Evolutionary conservation across 2,329 filamentous ascomycete species (phyloP).

Genomic region (Pseudopithomyces chartarum): DNA sequence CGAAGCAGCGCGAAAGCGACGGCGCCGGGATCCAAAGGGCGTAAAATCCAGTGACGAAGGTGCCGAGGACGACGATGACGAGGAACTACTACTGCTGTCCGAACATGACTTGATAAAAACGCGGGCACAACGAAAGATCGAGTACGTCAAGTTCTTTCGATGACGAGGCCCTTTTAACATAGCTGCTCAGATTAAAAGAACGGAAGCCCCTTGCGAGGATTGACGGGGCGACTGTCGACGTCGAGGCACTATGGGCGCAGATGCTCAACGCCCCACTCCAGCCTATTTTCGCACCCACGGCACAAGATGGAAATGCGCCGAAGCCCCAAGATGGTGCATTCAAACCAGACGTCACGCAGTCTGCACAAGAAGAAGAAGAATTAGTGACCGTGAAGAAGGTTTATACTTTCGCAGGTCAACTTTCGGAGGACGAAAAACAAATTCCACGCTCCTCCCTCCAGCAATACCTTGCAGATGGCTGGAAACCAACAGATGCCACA

Average conservation of each 20-base stretch:
- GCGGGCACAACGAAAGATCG: constrained; percentile 68
- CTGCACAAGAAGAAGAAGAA: constrained; percentile 40
- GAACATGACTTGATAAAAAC: constrained; percentile 71
- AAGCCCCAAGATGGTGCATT: constrained; percentile 14
- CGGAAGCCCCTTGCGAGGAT: constrained; percentile 57
- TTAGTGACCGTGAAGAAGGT: constrained; percentile 71
- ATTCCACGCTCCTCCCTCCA: constrained; percentile 53
- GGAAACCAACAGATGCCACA: constrained; percentile 28
- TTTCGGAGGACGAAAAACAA: constrained; percentile 73
- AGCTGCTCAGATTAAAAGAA: constrained; percentile 60
- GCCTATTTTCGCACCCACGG: constrained; percentile 25
- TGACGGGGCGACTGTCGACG: constrained; percentile 70
- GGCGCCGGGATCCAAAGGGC: constrained; percentile 46
- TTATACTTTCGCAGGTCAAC: constrained; percentile 76
- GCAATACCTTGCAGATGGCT: constrained; percentile 35
- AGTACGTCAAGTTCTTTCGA: constrained; percentile 50
- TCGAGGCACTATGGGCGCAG: constrained; percentile 71
- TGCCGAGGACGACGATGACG: constrained; percentile 6
- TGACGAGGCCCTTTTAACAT: constrained; percentile 5
- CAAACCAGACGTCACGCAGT: constrained; percentile 9
- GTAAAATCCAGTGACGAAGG: constrained; percentile 26
- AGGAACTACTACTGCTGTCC: constrained; percentile 23
- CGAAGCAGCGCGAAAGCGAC: constrained; percentile 61
- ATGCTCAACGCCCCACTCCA: constrained; percentile 60
- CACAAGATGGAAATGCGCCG: constrained; percentile 13